Evolutionary conservation across 257 asterid genomes (phyloP).

Genomic region (Vinca minor): DNA sequence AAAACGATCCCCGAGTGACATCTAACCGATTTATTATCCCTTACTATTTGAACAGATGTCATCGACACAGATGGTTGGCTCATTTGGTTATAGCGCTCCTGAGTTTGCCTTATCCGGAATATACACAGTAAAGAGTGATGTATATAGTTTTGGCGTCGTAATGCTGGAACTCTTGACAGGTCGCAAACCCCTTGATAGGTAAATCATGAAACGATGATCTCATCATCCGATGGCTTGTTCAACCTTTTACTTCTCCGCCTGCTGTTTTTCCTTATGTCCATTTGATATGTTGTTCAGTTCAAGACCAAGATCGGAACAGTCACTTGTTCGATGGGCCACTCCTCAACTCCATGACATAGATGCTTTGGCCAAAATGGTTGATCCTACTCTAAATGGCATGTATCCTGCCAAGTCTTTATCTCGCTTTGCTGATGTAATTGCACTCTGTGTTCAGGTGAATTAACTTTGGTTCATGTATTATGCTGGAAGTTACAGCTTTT

Average conservation of each 20-base stretch:
- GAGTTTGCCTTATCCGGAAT: conserved; percentile 92
- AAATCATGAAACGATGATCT: conserved; percentile 13
- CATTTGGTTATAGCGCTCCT: conserved; percentile 96
- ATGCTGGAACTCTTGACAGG: conserved; percentile 97
- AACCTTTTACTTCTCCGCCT: background rate
- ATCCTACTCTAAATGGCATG: conserved; percentile 82
- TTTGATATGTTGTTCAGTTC: conserved; percentile 40
- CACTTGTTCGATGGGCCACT: conserved; percentile 97
- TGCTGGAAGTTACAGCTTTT: too few species aligned
- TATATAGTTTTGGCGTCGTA: conserved; percentile 92
- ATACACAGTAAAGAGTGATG: conserved; percentile 90
- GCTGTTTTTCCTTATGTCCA: background rate
- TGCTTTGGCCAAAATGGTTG: conserved; percentile 95
- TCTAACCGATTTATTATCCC: background rate
- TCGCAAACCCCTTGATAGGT: conserved; percentile 98
- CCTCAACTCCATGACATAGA: conserved; percentile 98
- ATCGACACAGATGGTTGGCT: conserved; percentile 68
- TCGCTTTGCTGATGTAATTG: conserved; percentile 91
- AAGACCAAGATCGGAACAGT: conserved; percentile 79
- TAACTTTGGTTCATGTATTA: conserved; percentile 8
- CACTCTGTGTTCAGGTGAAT: conserved; percentile 91
- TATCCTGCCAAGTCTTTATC: conserved; percentile 96
- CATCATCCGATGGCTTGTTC: background rate
- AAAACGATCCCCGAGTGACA: background rate
- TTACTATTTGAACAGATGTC: conserved; percentile 49